Percentiles rank a stretch among this genome's conserved stretches.
Conservation (phyloP, 495 filamentous ascomycete genomes). For the Neurospora pannonica region DNA sequence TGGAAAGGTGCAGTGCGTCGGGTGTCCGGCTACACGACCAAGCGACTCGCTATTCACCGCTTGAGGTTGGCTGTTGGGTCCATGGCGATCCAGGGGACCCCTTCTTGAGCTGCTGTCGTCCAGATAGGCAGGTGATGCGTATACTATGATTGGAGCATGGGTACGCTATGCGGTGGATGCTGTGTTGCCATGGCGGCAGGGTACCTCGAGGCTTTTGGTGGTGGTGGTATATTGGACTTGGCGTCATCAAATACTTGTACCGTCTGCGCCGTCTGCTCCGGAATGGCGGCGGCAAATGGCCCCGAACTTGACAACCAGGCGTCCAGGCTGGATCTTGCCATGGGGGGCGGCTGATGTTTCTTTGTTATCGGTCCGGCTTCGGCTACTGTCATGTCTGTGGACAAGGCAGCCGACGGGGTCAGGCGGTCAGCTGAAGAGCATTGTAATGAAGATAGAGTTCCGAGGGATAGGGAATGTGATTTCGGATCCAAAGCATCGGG, state of each 20-base stretch:
- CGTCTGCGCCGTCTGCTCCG: neutral
- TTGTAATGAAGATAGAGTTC: neutral
- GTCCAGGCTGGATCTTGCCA: neutral
- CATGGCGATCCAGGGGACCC: neutral
- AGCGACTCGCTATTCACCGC: neutral
- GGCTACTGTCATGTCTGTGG: neutral
- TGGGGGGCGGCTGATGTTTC: neutral
- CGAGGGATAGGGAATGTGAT: neutral
- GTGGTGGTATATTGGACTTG: neutral
- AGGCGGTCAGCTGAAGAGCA: neutral
- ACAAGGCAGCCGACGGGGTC: neutral
- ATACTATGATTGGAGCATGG: neutral
- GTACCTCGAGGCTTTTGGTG: neutral
- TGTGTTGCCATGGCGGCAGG: conserved; percentile 5
- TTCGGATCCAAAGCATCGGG: neutral
- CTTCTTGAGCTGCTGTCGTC: neutral
- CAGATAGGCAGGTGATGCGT: neutral
- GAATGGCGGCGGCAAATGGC: neutral
- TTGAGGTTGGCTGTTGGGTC: neutral
- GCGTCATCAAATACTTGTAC: neutral
- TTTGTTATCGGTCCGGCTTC: neutral
- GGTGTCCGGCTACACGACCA: neutral
- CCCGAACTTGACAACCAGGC: neutral
- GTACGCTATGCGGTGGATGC: neutral
- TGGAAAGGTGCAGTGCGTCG: neutral